Percentiles rank a stretch among this genome's conserved stretches.
phyloP scores from a whole-genome alignment of 805 yeast species.

The Priceomyces carsonii region DNA sequence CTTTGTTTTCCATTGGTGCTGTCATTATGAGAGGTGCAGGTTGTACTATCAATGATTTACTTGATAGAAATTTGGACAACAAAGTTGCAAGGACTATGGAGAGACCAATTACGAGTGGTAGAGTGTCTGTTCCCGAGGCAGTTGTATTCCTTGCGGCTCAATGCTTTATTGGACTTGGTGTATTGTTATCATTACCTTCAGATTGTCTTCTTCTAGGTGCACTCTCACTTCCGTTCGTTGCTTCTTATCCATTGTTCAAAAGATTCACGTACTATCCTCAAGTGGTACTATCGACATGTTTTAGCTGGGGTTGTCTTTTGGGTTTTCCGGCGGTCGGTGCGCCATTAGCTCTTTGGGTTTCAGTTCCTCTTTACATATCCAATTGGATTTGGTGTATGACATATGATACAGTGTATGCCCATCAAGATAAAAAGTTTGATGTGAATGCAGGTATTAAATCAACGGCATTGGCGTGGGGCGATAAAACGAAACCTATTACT shows the following conservation, averaged over 20 bases:
- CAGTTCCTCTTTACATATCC: constrained; percentile 74
- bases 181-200: constrained; percentile 70
- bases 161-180: constrained; percentile 68
- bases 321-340: constrained; percentile 98
- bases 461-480: constrained; percentile 95
- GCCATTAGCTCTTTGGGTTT: constrained; percentile 67
- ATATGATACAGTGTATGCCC: constrained; percentile 96
- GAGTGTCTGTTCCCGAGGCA: constrained; percentile 74
- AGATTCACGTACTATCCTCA: constrained; percentile 97
- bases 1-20: constrained; percentile 81
- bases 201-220: constrained; percentile 86
- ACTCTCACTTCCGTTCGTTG: constrained; percentile 73
- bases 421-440: constrained; percentile 92
- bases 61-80: constrained; percentile 79
- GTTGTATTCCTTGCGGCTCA: constrained; percentile 70
- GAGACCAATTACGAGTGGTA: constrained; percentile 91
- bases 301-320: constrained; percentile 90
- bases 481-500: constrained; percentile 67
- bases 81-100: constrained; percentile 86
- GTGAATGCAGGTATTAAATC: constrained; percentile 89
- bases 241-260: constrained; percentile 89
- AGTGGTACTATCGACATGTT: constrained; percentile 73
- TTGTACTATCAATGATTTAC: constrained; percentile 89
- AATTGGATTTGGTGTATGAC: constrained; percentile 92
- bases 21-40: constrained; percentile 97